Evolutionary conservation across 2,329 filamentous ascomycete genomes (phyloP).

Genomic region (Ophiostoma sp.): DNA sequence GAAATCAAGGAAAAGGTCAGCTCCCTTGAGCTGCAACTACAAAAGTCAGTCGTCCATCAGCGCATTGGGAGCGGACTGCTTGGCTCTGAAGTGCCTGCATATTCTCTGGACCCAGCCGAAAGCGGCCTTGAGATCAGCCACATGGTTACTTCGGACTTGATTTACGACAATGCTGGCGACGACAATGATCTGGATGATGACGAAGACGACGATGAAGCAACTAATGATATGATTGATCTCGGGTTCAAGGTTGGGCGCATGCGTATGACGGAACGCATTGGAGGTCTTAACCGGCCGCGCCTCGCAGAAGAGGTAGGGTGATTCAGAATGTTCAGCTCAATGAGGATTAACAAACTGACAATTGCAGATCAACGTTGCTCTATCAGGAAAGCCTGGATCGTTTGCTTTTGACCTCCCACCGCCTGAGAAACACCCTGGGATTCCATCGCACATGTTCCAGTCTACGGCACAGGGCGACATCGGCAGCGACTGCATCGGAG

Average conservation of each 20-base stretch:
- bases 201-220: conserved; percentile 36
- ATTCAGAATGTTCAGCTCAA: not conserved
- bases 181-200: conserved; percentile 11
- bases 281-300: conserved; percentile 64
- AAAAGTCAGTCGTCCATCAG: conserved; percentile 45
- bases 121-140: conserved; percentile 20
- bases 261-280: conserved; percentile 68
- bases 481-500: not conserved
- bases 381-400: conserved; percentile 15
- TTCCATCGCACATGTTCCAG: not conserved
- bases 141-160: conserved; percentile 20
- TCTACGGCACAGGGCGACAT: not conserved
- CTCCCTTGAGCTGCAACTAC: conserved; percentile 62
- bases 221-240: conserved; percentile 62
- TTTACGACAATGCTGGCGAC: conserved; percentile 39
- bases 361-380: conserved; percentile 21
- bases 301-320: conserved; percentile 60
- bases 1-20: conserved; percentile 77
- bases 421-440: not conserved
- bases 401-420: conserved; percentile 15
- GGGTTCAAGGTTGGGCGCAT: conserved; percentile 67
- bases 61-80: conserved; percentile 19
- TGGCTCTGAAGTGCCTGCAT: conserved; percentile 18
- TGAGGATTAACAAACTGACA: not conserved
- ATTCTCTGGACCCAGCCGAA: conserved; percentile 46